A percentile compares a stretch with the other conserved stretches of the same genome.
Evolutionary conservation across 2,329 filamentous ascomycete genomes (phyloP).

Genomic region (Monilinia fructicola): DNA sequence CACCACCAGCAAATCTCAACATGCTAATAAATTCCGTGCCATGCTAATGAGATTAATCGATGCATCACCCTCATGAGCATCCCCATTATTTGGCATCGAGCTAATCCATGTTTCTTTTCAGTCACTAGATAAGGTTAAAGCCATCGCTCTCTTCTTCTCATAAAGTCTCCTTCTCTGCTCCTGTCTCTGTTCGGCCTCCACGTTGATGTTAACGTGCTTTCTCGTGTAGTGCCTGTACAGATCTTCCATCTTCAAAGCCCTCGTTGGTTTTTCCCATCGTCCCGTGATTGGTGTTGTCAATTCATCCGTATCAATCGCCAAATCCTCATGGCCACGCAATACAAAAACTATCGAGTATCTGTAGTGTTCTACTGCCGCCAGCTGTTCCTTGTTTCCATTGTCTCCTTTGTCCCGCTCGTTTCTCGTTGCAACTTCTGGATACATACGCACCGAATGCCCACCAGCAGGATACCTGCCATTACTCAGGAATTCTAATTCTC

Average conservation of each 20-base stretch:
- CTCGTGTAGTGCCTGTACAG: slow-evolving; percentile 30
- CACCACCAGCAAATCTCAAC: not conserved
- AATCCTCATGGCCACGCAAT: slow-evolving; percentile 33
- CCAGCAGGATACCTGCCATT: slow-evolving; percentile 33
- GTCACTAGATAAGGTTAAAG: not conserved
- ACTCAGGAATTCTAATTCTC: slow-evolving; percentile 33
- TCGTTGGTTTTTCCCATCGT: slow-evolving; percentile 27
- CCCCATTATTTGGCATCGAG: not conserved
- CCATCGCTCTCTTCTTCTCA: slow-evolving; percentile 27
- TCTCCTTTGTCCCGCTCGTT: not conserved
- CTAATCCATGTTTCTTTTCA: not conserved
- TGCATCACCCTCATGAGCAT: not conserved
- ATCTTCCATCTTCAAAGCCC: slow-evolving; percentile 28
- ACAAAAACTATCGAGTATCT: slow-evolving; percentile 37
- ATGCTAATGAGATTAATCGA: not conserved
- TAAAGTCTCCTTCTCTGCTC: slow-evolving; percentile 31
- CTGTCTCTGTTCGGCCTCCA: slow-evolving; percentile 28
- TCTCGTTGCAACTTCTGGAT: slow-evolving; percentile 12
- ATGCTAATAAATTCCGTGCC: not conserved
- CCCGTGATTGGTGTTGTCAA: slow-evolving; percentile 35
- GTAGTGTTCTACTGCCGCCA: slow-evolving; percentile 16
- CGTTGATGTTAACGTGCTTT: slow-evolving; percentile 36
- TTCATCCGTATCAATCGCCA: slow-evolving; percentile 32
- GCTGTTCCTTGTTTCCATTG: not conserved
- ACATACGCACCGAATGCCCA: slow-evolving; percentile 34